Base-by-base conservation (phyloP, 305 asterid genomes). In the Rubia tinctorum region DNA sequence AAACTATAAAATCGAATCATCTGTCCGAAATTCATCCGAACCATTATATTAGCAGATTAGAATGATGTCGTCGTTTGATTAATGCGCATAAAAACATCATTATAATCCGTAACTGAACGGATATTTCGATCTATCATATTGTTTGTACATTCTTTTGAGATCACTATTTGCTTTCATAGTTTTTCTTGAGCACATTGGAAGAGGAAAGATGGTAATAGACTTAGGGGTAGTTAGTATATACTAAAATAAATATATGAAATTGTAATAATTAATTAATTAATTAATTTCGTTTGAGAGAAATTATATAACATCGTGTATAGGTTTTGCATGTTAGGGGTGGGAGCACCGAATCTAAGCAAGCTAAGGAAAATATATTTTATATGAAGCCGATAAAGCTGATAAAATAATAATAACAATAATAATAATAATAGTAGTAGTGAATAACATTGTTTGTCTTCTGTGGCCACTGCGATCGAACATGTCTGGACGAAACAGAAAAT, bases 271-370 rank as follows among this genome's bases (percentile, higher is more conserved):
- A 51, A 51, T 51, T 51, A 4, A 51, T 51, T 51, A 49, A 49
- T 49, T 14, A 15, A 3, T 51, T 14, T 51, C 15, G n/a, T 44
- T 25, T 12, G 18, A 13, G 17, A 44, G 13, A n/a, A 22, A 51
- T 51, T 15, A 51, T 5, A 15, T 51, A 51, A 51, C 58, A 51
- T 17, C 15, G 0, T 58, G 6, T 58, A 1, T n/a, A 45, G 25
- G 30, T 44, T 7, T 58, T 70, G 51, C 73, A 56, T 69, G 73
- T 49, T 49, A 40, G 34, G 51, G 44, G 18, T 30, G 61, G 51
- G 53, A 51, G 18, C 51, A 70, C 65, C 20, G 63, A 34, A 18
- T 70, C 65, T 53, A 53, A 53, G 71, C 55, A 37, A 58, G 64
- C 22, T 14, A 70, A 0, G 6, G 59, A 51, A 51, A 51, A 4